A percentile compares a stretch with the other conserved stretches of the same genome.
Evolutionary conservation across 2,329 filamentous ascomycete genomes (phyloP).

Genomic region (Pyrenochaeta sp.): DNA sequence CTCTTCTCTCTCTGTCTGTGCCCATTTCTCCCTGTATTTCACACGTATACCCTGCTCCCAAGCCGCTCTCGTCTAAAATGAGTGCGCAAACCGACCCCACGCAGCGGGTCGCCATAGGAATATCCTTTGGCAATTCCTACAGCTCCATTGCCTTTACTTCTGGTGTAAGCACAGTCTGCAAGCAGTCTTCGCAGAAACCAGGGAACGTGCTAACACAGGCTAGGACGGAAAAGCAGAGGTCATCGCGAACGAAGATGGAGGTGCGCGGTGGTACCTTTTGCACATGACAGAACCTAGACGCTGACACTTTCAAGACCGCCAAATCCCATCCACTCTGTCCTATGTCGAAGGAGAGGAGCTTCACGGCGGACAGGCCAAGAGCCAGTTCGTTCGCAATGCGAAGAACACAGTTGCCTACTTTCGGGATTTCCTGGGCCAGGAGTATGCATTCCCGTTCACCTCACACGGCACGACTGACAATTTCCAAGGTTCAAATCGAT

Average conservation of each 20-base stretch:
- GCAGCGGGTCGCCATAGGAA: constrained; percentile 81
- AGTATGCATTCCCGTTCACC: constrained; percentile 64
- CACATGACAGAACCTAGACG: constrained; percentile 6
- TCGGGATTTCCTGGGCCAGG: constrained; percentile 92
- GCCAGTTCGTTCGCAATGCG: constrained; percentile 89
- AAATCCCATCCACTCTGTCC: constrained; percentile 93
- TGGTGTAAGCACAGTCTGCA: constrained; percentile 53
- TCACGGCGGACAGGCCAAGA: constrained; percentile 93
- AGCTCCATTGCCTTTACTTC: constrained; percentile 94
- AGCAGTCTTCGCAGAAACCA: too few relatives aligned
- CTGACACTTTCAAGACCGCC: constrained; percentile 72
- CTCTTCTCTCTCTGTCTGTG: neutral
- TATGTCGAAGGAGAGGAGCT: constrained; percentile 98
- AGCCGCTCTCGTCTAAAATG: constrained; percentile 46
- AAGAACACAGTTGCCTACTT: constrained; percentile 95
- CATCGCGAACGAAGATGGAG: constrained; percentile 98
- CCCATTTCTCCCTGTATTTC: neutral
- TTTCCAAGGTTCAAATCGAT: constrained; percentile 83
- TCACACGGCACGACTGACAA: constrained; percentile 23
- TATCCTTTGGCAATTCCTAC: constrained; percentile 98
- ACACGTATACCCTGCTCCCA: neutral
- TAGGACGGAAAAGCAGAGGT: constrained; percentile 94
- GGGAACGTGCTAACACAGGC: constrained; percentile 15
- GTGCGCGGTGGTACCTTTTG: constrained; percentile 58
- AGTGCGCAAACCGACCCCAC: constrained; percentile 60